These are phyloP conservation scores for Tagetes patula DNA, from an alignment of 129 eudicot genomes.

Conservation along the genomic window DNA sequence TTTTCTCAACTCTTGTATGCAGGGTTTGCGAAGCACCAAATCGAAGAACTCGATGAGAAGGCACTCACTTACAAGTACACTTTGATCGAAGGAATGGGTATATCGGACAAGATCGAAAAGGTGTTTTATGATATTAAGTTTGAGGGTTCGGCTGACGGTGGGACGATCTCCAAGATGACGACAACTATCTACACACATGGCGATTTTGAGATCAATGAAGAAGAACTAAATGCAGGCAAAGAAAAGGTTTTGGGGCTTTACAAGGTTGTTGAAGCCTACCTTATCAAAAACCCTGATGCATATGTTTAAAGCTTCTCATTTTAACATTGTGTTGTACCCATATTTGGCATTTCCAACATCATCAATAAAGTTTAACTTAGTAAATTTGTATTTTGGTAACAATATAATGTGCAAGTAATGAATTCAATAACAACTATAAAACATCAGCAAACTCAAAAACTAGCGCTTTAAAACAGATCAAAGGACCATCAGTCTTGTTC, in stretches of 20 bases:
- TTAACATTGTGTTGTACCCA: conserved; percentile 6
- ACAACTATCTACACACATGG: neutral
- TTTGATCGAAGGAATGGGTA: conserved; percentile 1
- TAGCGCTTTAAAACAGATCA: too few species aligned
- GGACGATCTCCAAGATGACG: neutral
- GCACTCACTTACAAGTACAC: conserved; percentile 5
- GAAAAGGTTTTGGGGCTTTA: conserved; percentile 38
- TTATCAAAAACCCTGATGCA: conserved; percentile 41
- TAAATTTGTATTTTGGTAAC: too few species aligned
- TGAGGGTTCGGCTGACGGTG: neutral
- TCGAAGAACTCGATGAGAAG: conserved; percentile 1
- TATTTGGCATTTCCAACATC: neutral
- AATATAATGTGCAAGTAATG: too few species aligned
- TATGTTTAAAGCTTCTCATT: conserved; percentile 20
- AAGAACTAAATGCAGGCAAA: conserved; percentile 18
- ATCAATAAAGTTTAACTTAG: too few species aligned
- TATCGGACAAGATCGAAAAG: conserved; percentile 1
- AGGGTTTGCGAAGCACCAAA: neutral
- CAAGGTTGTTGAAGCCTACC: conserved; percentile 42
- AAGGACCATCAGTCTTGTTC: neutral
- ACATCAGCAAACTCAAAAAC: too few species aligned
- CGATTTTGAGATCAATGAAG: conserved; percentile 7
- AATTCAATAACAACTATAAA: too few species aligned
- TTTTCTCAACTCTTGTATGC: neutral
- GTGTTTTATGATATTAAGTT: neutral